These are phyloP conservation scores for Harringtonia aguacate DNA, from an alignment of 2,329 filamentous ascomycete genomes.

Conservation along the genomic window DNA sequence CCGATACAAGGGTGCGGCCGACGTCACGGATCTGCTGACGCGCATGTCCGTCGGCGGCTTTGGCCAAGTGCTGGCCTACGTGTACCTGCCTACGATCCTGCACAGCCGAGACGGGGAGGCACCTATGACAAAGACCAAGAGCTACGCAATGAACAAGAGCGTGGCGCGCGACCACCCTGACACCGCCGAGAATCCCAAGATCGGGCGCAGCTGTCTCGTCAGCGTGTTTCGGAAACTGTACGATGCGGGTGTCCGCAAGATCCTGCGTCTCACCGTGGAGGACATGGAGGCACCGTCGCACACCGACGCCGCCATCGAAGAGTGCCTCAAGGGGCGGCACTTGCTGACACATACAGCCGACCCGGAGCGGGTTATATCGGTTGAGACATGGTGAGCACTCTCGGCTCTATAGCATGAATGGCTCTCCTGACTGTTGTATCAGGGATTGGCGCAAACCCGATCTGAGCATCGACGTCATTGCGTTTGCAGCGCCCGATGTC, in stretches of 20 bases:
- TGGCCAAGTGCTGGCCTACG: not conserved
- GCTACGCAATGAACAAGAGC: not conserved
- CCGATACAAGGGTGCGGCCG: not conserved
- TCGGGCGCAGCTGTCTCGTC: constrained; percentile 1
- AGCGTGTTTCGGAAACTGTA: not conserved
- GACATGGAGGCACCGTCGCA: constrained; percentile 9
- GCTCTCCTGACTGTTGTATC: not conserved
- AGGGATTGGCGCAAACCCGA: constrained; percentile 13
- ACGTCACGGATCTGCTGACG: not conserved
- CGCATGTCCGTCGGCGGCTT: not conserved
- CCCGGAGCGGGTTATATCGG: constrained; percentile 1
- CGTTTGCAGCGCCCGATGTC: constrained; percentile 9
- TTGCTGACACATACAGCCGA: not conserved
- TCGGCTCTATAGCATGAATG: not conserved
- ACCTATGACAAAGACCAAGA: not conserved
- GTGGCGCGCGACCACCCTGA: not conserved
- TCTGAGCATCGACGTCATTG: constrained; percentile 11
- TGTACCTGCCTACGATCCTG: not conserved
- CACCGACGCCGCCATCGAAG: constrained; percentile 12
- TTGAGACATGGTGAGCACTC: constrained; percentile 8
- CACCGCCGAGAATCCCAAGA: not conserved
- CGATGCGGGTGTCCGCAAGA: not conserved
- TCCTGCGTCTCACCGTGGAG: constrained; percentile 9
- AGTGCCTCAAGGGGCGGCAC: constrained; percentile 4
- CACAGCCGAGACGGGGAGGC: not conserved